Evolutionary conservation across 164 flowering plant genomes (phyloP).

Genomic region (grape (Vitis vinifera)): ASM3070453v1 NC_081822.1:10632001-10632500

Average conservation of each 20-base stretch:
- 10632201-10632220: conserved; percentile 51
- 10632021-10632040: conserved; percentile 64
- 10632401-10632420: conserved; percentile 75
- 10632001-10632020: conserved; percentile 33
- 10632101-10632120: conserved; percentile 62
- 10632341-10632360: conserved; percentile 93
- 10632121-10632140: conserved; percentile 94
- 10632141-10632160: conserved; percentile 69
- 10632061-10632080: conserved; percentile 66
- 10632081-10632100: conserved; percentile 71
- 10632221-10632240: conserved; percentile 90
- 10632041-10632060: conserved; percentile 79
- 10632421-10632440: conserved; percentile 74
- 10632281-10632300: conserved; percentile 93
- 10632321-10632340: conserved; percentile 70
- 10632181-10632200: conserved; percentile 66
- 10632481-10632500: conserved; percentile 71
- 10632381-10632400: conserved; percentile 78
- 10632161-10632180: conserved; percentile 66
- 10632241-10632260: conserved; percentile 73
- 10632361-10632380: conserved; percentile 80
- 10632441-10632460: conserved; percentile 83
- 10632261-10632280: conserved; percentile 59
- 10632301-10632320: conserved; percentile 83
- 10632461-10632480: conserved; percentile 76